These are phyloP conservation scores for Paulownia fortunei DNA, from an alignment of 257 asterid genomes.

Conservation along the genomic window DNA sequence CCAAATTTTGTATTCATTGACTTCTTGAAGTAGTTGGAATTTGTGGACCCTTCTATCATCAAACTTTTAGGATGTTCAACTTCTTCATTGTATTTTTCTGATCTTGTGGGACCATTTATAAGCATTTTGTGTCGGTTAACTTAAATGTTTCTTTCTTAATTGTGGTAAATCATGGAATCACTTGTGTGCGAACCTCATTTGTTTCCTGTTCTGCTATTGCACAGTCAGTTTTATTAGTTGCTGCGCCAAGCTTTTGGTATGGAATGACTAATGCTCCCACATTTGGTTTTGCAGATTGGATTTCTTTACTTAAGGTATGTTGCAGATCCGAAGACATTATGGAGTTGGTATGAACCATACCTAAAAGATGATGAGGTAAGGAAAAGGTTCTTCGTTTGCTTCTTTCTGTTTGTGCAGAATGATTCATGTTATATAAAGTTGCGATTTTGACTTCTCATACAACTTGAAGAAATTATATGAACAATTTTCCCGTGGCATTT, in stretches of 20 bases:
- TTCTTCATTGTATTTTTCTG: not conserved
- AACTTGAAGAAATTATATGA: not conserved
- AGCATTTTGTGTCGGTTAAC: too few species aligned
- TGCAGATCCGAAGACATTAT: conserved; percentile 90
- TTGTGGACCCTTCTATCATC: not conserved
- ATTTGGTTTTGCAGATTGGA: conserved; percentile 66
- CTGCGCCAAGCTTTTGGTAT: conserved; percentile 12
- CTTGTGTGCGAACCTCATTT: not conserved
- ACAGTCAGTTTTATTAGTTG: conserved; percentile 14
- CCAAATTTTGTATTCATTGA: conserved; percentile 3
- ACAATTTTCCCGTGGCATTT: conserved; percentile 22
- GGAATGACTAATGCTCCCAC: conserved; percentile 8
- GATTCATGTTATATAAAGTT: conserved; percentile 10
- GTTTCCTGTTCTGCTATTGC: conserved; percentile 7
- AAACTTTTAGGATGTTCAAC: not conserved
- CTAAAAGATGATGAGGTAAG: conserved; percentile 96
- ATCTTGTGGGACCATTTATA: not conserved
- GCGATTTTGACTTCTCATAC: conserved; percentile 23
- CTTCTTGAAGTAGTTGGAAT: conserved; percentile 23
- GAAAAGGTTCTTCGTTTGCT: conserved; percentile 34
- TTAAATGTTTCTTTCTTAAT: too few species aligned
- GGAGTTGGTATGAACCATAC: conserved; percentile 97
- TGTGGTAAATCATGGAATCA: not conserved
- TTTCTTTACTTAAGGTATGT: conserved; percentile 88
- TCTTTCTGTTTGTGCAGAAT: conserved; percentile 1